Base-by-base conservation (phyloP, 441 rosid genomes). In the Monsonia emarginata region DNA sequence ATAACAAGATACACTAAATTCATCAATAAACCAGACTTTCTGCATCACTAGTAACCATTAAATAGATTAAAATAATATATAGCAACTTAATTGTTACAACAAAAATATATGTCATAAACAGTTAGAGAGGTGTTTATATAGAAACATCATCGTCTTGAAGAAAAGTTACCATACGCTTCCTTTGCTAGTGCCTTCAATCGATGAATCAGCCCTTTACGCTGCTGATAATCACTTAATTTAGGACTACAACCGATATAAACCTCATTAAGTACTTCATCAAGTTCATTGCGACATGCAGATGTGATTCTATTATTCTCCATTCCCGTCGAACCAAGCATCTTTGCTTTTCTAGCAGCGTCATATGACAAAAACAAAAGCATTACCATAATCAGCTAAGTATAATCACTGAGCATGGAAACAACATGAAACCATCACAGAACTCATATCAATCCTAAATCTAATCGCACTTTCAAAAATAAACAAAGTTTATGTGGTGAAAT, bases 81-180 rank as follows among this genome's bases (percentile, higher is more conserved):
- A 16, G n/a, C n/a, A 58, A 4, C 62, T 34, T 25, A 27, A 54
- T 25, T 25, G n/a, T 26, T 25, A 54, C 1, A 25, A 27, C 30
- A n/a, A 25, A 10, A 58, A 14, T 14, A 58, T 7, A 56, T 19
- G 31, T 18, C 18, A 0, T 56, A 24, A 56, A 56, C 31, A 22
- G 10, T 24, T 5, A 22, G n/a, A 26, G 10, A 56, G 27, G 11
- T n/a, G 3, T 1, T 0, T 21, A 48, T 48, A 56, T 21, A 48
- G 10, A 56, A 25, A 24, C 7, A 25, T 10, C 5, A 9, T 25
- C 24, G 10, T 58, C 19, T 58, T 25, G 62, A 69, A 44, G 46
- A 61, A 40, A 65, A 28, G 7, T 52, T 76, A 79, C 82, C 80
- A 73, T 73, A 76, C 61, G 76, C 31, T 71, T 79, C 82, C 69